These are phyloP conservation scores for Chenopodium suecicum DNA, from an alignment of 148 eudicot genomes.

Conservation along the genomic window DNA sequence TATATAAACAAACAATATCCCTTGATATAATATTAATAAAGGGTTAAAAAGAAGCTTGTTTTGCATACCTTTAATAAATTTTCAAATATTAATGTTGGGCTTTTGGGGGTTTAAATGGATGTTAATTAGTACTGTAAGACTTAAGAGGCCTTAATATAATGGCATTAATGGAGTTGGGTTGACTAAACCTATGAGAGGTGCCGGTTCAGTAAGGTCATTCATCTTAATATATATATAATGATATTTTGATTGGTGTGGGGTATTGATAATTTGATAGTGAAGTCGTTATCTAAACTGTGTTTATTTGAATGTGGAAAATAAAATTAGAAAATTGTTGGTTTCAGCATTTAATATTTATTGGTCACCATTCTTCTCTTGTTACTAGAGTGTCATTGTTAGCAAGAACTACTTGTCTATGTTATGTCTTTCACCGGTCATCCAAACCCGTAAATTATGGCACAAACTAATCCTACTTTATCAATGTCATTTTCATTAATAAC, in stretches of 20 bases:
- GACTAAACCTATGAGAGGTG: too few relatives aligned
- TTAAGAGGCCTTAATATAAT: neutral
- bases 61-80: too few relatives aligned
- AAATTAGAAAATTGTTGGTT: neutral
- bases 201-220: too few relatives aligned
- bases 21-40: too few relatives aligned
- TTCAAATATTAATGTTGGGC: neutral
- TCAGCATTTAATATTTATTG: neutral
- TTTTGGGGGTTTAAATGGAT: neutral
- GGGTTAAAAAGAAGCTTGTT: too few relatives aligned
- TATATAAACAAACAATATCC: too few relatives aligned
- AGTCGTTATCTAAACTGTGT: neutral
- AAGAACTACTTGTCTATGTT: neutral
- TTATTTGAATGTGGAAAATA: neutral
- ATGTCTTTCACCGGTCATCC: neutral
- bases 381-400: neutral
- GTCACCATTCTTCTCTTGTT: neutral
- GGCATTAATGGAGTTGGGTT: too few relatives aligned
- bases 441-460: slow-evolving; percentile 1
- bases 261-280: neutral
- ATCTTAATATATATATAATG: too few relatives aligned
- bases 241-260: neutral
- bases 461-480: neutral
- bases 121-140: neutral
- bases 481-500: neutral